These are phyloP conservation scores for Botrytis tulipae DNA, from an alignment of 2,329 filamentous ascomycete species.

Conservation along the genomic window DNA sequence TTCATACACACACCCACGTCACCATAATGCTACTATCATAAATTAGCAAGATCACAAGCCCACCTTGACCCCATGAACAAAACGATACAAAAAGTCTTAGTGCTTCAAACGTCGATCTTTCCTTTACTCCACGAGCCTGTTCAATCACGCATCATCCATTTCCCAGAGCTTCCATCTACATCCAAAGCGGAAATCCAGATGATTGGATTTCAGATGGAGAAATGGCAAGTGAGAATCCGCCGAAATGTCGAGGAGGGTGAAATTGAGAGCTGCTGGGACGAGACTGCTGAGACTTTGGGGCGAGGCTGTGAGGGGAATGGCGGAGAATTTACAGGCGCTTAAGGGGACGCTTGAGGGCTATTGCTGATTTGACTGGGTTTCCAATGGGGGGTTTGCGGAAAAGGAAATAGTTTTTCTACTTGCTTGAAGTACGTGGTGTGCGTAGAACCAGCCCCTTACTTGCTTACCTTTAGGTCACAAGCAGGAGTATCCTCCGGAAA, in stretches of 20 bases:
- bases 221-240: too few relatives aligned
- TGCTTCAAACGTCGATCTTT: neutral
- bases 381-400: rapidly evolving
- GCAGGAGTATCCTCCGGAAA: neutral
- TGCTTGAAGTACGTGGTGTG: too few relatives aligned
- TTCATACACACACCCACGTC: neutral
- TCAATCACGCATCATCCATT: neutral
- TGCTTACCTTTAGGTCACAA: too few relatives aligned
- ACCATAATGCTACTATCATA: neutral
- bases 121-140: rapidly evolving
- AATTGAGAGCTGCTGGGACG: too few relatives aligned
- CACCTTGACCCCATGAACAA: neutral
- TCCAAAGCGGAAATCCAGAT: neutral
- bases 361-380: too few relatives aligned
- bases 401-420: too few relatives aligned
- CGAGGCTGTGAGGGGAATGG: too few relatives aligned
- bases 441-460: neutral
- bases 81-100: neutral
- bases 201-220: too few relatives aligned
- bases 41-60: neutral
- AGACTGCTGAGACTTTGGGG: too few relatives aligned
- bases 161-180: neutral
- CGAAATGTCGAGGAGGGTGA: too few relatives aligned
- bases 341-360: too few relatives aligned
- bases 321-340: too few relatives aligned